Base-by-base conservation (phyloP, 176 grass and related monocot species). In the Raddia distichophylla region DNA sequence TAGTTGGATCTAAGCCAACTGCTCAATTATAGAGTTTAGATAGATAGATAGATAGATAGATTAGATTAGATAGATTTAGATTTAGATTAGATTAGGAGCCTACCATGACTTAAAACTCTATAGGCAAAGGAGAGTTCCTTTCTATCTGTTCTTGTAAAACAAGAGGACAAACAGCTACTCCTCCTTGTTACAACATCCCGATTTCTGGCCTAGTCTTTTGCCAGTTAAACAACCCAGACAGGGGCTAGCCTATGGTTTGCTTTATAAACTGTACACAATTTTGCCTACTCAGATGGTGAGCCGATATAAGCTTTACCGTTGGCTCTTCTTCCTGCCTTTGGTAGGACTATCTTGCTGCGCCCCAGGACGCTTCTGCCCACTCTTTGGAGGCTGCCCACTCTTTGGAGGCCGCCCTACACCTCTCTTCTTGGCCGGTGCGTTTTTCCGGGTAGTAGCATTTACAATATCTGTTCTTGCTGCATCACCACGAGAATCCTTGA, bases 301-400 rank as follows among this genome's bases (percentile, higher is more conserved):
- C 8, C 42, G 3, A 53, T 18, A 48, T 47, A 37, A 83, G 47
- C 35, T 27, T 91, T 84, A 89, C 43, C 83, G 66, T 75, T 59
- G 64, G 60, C 4, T 22, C 70, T 66, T 93, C 77, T 87, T 93
- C 67, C 43, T 70, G 7, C 81, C 84, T 60, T 74, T 90, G 68
- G 62, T 80, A 35, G 68, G 67, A 40, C 62, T 78, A 43, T 82
- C 87, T 73, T 93, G 72, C 51, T 43, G 81, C 48, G 18, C 70
- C 19, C 34, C 82, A 11, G 71, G 61, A 47, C 64, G 81, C 75
- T 68, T 86, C 71, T 89, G 83, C 11, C 79, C 86, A 52, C 60
- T 65, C 87, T 89, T 92, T 14, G 83, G 80, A 57, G 90, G 87
- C 71, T 89, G 83, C 11, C 79, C 86, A 52, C 60, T 65, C 87